These are phyloP conservation scores for Zoysia pacifica DNA, from an alignment of 176 grass and related monocot genomes.

Conservation along the genomic window DNA sequence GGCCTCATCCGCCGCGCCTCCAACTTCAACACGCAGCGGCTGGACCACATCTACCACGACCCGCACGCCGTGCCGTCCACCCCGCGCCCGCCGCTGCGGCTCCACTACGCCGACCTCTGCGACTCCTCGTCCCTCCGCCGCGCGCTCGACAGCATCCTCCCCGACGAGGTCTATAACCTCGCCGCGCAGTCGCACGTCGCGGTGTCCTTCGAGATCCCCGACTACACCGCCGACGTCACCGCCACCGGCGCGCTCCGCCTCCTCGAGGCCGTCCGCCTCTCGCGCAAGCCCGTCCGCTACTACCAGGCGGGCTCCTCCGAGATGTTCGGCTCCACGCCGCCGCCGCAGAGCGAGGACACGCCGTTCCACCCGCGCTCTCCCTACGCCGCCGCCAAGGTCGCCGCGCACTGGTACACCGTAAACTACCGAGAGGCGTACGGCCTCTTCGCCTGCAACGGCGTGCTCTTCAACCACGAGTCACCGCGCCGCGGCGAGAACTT, in stretches of 20 bases:
- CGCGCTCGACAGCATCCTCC: constrained; percentile 74
- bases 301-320: constrained; percentile 97
- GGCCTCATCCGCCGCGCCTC: constrained; percentile 94
- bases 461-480: constrained; percentile 99
- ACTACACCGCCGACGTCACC: constrained; percentile 92
- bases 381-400: constrained; percentile 93
- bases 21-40: constrained; percentile 94
- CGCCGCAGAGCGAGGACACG: constrained; percentile 75
- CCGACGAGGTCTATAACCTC: constrained; percentile 99
- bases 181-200: constrained; percentile 95
- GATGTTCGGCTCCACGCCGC: constrained; percentile 98
- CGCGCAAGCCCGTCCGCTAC: constrained; percentile 60
- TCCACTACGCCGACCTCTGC: constrained; percentile 97
- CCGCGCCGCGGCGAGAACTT: constrained; percentile 98
- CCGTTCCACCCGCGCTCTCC: constrained; percentile 90
- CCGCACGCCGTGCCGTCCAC: constrained; percentile 65
- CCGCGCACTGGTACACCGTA: constrained; percentile 99
- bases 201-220: constrained; percentile 94
- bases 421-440: constrained; percentile 97
- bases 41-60: constrained; percentile 95
- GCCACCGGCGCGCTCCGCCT: constrained; percentile 90
- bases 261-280: constrained; percentile 85
- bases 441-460: constrained; percentile 91
- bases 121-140: constrained; percentile 94
- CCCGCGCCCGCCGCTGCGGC: constrained; percentile 69